Conservation (phyloP, 495 filamentous ascomycete genomes). For the Venustampulla echinocandica region DNA sequence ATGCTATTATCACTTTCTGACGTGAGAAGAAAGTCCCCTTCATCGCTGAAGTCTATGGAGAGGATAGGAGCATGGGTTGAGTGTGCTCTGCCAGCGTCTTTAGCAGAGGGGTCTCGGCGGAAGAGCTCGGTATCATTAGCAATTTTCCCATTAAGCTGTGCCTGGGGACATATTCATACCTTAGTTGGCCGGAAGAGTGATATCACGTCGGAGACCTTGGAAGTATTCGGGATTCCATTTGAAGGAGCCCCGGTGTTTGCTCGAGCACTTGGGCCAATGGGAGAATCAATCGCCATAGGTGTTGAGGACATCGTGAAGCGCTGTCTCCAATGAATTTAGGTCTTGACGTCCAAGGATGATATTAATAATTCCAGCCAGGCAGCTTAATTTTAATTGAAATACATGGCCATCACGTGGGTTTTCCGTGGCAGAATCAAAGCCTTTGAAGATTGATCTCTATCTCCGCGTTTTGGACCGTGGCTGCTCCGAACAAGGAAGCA, state of each 20-base stretch:
- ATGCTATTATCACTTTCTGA: slow-evolving; percentile 88
- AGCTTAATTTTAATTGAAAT: no score
- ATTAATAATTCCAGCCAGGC: neutral
- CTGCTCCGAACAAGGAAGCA: no score
- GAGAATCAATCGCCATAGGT: slow-evolving; percentile 43
- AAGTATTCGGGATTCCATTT: slow-evolving; percentile 30
- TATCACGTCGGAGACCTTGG: slow-evolving; percentile 38
- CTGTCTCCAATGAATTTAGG: no score
- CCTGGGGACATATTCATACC: no score
- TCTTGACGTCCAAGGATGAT: no score
- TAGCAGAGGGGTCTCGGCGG: slow-evolving; percentile 2
- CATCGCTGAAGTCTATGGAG: slow-evolving; percentile 93
- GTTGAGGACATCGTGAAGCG: slow-evolving; percentile 38
- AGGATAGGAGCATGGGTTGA: slow-evolving; percentile 31
- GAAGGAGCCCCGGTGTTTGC: slow-evolving; percentile 19
- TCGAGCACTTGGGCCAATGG: slow-evolving; percentile 18
- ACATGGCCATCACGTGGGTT: no score
- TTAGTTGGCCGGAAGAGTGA: slow-evolving; percentile 42
- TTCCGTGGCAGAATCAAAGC: no score
- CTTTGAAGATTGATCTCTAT: no score
- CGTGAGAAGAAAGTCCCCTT: slow-evolving; percentile 79
- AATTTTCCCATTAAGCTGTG: neutral
- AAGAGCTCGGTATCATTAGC: slow-evolving; percentile 9
- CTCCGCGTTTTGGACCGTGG: no score
- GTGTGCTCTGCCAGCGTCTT: slow-evolving; percentile 11